phyloP scores from a whole-genome alignment of 2,329 filamentous ascomycete species.

The Venturia asperata region DNA sequence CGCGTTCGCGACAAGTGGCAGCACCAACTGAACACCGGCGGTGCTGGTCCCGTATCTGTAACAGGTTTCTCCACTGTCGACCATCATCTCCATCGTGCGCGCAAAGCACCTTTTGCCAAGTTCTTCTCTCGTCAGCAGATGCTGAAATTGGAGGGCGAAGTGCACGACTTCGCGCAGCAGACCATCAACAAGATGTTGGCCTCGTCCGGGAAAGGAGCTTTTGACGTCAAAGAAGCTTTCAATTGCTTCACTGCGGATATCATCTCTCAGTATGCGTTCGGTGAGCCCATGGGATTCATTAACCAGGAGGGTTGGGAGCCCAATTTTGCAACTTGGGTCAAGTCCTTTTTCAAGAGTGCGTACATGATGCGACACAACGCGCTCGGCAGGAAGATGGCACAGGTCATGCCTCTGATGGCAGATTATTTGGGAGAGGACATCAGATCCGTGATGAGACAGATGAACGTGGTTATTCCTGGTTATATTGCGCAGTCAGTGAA shows the following conservation, averaged over 20 bases:
- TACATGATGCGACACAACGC: conserved; percentile 7
- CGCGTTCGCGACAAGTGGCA: conserved; percentile 19
- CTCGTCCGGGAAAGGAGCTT: not conserved
- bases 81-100: conserved; percentile 16
- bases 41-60: conserved; percentile 13
- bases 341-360: conserved; percentile 9
- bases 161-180: conserved; percentile 21
- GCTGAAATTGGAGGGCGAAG: conserved; percentile 19
- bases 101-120: conserved; percentile 20
- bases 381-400: not conserved
- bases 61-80: conserved; percentile 15
- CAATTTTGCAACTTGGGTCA: conserved; percentile 22
- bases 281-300: conserved; percentile 23
- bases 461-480: not conserved
- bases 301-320: conserved; percentile 24
- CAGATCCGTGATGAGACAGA: not conserved
- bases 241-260: conserved; percentile 24
- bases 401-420: conserved; percentile 17
- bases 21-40: conserved; percentile 17
- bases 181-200: conserved; percentile 9
- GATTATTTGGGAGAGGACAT: not conserved
- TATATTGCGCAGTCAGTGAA: not conserved
- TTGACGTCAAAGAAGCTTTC: conserved; percentile 22
- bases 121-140: conserved; percentile 23
- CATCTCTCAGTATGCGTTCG: conserved; percentile 26